phyloP scores from a whole-genome alignment of 1,139 yeast species.

The Lodderomyces orthopsilosis region DNA sequence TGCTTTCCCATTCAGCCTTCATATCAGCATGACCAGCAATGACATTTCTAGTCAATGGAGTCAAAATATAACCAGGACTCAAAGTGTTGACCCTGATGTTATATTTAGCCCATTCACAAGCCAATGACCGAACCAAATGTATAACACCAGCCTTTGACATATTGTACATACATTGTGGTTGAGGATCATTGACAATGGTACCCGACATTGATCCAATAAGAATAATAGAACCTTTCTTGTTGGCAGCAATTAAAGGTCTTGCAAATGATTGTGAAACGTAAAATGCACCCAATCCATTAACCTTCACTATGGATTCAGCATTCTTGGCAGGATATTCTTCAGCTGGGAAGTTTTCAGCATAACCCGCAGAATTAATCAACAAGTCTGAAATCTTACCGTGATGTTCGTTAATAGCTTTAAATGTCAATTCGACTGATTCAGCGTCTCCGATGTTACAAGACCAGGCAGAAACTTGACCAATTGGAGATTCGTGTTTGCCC shows the following conservation, averaged over 20 bases:
- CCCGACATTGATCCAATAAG: constrained; percentile 51
- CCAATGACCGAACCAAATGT: constrained; percentile 47
- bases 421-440: constrained; percentile 54
- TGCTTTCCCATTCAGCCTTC: constrained; percentile 49
- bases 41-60: constrained; percentile 49
- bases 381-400: constrained; percentile 63
- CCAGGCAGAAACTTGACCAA: constrained; percentile 64
- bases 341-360: constrained; percentile 76
- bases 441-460: constrained; percentile 74
- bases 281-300: constrained; percentile 73
- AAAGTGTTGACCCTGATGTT: constrained; percentile 48
- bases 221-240: constrained; percentile 47
- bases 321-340: constrained; percentile 71
- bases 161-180: constrained; percentile 50
- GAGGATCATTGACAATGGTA: constrained; percentile 50
- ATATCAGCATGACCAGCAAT: constrained; percentile 44
- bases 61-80: constrained; percentile 48
- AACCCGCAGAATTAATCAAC: constrained; percentile 79
- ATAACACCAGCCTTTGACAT: constrained; percentile 53
- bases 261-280: constrained; percentile 65
- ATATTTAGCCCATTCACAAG: constrained; percentile 53
- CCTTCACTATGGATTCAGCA: constrained; percentile 68
- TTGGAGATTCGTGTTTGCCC: constrained; percentile 34
- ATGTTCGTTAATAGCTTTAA: constrained; percentile 48
- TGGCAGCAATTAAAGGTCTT: constrained; percentile 59